These are phyloP conservation scores for Nemania sp. DNA, from an alignment of 2,329 filamentous ascomycete species.

Conservation along the genomic window DNA sequence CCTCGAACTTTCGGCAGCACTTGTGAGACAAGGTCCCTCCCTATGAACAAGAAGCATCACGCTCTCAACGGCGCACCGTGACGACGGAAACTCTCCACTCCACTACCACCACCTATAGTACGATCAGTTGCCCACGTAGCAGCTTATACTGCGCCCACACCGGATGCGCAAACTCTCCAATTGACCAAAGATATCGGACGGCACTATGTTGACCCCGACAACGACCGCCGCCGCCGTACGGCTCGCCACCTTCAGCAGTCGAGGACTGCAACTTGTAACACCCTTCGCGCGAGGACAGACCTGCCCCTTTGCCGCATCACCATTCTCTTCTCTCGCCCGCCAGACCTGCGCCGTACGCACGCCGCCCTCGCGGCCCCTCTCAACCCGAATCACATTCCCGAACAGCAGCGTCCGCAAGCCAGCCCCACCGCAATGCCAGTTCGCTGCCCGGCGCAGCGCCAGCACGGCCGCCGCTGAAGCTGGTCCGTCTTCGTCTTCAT, in stretches of 20 bases:
- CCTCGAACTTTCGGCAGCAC: no score
- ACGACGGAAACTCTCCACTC: slow-evolving; percentile 23
- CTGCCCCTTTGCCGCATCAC: slow-evolving; percentile 32
- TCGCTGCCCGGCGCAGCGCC: slow-evolving; percentile 34
- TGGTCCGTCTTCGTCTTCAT: slow-evolving; percentile 19
- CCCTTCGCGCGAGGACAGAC: slow-evolving; percentile 33
- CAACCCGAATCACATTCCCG: slow-evolving; percentile 23
- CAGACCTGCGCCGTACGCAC: slow-evolving; percentile 30
- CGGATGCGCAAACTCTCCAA: slow-evolving; percentile 3
- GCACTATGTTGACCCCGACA: slow-evolving; percentile 35
- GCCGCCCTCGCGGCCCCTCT: slow-evolving; percentile 24
- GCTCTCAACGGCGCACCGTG: slow-evolving; percentile 17
- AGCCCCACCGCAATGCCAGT: slow-evolving; percentile 26
- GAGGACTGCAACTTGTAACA: slow-evolving; percentile 36
- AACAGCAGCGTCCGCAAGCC: slow-evolving; percentile 14
- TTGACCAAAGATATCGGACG: slow-evolving; percentile 7
- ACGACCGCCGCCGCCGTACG: slow-evolving; percentile 35
- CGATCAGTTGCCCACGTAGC: background rate
- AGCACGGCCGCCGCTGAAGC: no score
- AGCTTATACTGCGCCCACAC: background rate
- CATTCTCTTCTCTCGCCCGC: slow-evolving; percentile 28
- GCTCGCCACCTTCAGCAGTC: slow-evolving; percentile 34
- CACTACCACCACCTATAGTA: slow-evolving; percentile 2
- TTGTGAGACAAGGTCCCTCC: background rate
- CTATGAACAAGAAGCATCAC: slow-evolving; percentile 25